Percentiles rank a stretch among this genome's conserved stretches.
These are phyloP conservation scores for Prunus salicina DNA, from an alignment of 306 rosid genomes.

Conservation along the genomic window DNA sequence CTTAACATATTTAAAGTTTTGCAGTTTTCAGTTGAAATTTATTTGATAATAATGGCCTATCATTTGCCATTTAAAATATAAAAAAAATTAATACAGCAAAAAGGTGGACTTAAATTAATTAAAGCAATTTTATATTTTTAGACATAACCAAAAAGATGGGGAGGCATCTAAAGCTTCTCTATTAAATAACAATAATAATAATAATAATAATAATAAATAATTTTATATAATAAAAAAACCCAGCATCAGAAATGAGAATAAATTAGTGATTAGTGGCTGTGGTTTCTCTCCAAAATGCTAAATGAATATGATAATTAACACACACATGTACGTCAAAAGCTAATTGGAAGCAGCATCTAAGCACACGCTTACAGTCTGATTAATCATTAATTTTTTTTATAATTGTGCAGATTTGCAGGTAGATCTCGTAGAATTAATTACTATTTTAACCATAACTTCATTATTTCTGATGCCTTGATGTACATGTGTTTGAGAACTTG, in stretches of 20 bases:
- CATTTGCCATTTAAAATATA: no score
- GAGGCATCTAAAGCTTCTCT: no score
- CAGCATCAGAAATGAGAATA: not conserved
- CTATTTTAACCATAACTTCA: not conserved
- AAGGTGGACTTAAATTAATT: no score
- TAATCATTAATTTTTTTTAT: constrained; percentile 1
- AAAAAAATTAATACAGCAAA: no score
- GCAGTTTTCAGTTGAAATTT: no score
- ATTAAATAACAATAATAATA: no score
- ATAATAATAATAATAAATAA: no score
- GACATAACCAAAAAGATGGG: no score
- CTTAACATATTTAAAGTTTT: no score
- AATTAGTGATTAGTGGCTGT: not conserved
- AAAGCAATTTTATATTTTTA: no score
- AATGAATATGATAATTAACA: not conserved
- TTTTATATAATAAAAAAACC: not conserved
- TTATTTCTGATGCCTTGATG: constrained; percentile 4
- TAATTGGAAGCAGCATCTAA: constrained; percentile 12
- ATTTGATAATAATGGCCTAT: no score
- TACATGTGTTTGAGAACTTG: constrained; percentile 9
- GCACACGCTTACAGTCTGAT: constrained; percentile 15
- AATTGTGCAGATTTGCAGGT: constrained; percentile 12
- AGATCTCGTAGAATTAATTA: constrained; percentile 19
- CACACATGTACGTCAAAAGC: not conserved
- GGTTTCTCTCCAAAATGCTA: not conserved